Evolutionary conservation across 306 rosid species (phyloP).

Genomic region (Medicago truncatula): MtrunA17r5.0-ANR NC_053044.1:30606001-30606500

Average conservation of each 20-base stretch:
- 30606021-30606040: no score
- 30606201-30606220: not conserved
- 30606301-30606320: constrained; percentile 1
- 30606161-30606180: not conserved
- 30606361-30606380: constrained; percentile 38
- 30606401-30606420: not conserved
- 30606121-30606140: no score
- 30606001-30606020: no score
- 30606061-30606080: no score
- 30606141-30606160: no score
- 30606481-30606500: constrained; percentile 21
- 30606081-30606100: no score
- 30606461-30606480: not conserved
- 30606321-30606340: constrained; percentile 16
- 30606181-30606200: not conserved
- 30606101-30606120: no score
- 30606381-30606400: constrained; percentile 7
- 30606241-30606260: not conserved
- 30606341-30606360: constrained; percentile 6
- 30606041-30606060: no score
- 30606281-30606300: constrained; percentile 18
- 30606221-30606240: constrained; percentile 3
- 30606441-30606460: constrained; percentile 18
- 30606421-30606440: not conserved
- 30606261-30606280: not conserved